These are phyloP conservation scores for Polyplosphaeria fusca DNA, from an alignment of 495 filamentous ascomycete genomes.

Conservation along the genomic window DNA sequence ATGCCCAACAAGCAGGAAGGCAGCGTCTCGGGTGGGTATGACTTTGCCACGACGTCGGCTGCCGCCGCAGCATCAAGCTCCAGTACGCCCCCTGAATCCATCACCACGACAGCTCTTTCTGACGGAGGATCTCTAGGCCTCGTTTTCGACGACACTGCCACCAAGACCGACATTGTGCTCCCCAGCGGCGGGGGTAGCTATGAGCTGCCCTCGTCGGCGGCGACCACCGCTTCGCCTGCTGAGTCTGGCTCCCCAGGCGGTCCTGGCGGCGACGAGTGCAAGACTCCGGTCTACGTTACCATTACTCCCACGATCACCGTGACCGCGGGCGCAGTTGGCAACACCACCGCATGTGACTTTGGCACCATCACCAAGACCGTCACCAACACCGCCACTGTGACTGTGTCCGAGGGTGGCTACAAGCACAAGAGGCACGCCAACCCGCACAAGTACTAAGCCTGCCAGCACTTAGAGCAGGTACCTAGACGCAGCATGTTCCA, in stretches of 20 bases:
- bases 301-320: conserved; percentile 28
- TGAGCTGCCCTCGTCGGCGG: neutral
- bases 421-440: conserved; percentile 25
- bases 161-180: neutral
- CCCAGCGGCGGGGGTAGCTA: no score
- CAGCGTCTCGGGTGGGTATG: neutral
- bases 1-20: neutral
- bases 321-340: conserved; percentile 1
- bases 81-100: neutral
- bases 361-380: conserved; percentile 16
- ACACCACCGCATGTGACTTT: conserved; percentile 1
- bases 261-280: conserved; percentile 15
- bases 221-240: conserved; percentile 4
- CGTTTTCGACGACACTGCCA: conserved; percentile 2
- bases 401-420: conserved; percentile 18
- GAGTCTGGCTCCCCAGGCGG: no score
- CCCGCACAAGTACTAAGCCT: conserved; percentile 19
- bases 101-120: neutral
- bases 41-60: neutral
- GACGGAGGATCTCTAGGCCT: conserved; percentile 1
- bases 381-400: conserved; percentile 23
- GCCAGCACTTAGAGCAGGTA: neutral
- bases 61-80: neutral
- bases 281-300: conserved; percentile 12
- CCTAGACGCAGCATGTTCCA: no score